phyloP scores from a whole-genome alignment of 2,329 filamentous ascomycete species.

The Talaromyces sp. region DNA sequence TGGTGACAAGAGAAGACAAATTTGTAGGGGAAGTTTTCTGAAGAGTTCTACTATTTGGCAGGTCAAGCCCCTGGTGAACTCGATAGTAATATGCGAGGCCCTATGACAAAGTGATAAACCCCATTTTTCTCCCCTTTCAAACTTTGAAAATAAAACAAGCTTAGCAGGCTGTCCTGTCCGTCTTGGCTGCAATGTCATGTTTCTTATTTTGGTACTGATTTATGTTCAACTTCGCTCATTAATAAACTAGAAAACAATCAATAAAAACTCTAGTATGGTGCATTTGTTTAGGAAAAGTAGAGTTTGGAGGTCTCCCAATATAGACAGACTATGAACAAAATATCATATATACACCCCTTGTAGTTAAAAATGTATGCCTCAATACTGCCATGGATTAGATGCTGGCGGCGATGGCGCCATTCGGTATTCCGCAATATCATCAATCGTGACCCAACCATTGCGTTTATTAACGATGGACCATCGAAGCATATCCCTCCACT shows the following conservation, averaged over 20 bases:
- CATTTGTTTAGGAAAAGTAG: background rate
- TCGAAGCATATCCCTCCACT: conserved; percentile 18
- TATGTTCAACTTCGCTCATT: background rate
- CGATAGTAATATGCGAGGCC: background rate
- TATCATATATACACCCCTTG: background rate
- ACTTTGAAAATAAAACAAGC: background rate
- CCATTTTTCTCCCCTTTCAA: background rate
- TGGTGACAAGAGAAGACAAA: background rate
- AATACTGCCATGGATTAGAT: background rate
- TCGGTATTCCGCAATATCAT: conserved; percentile 14
- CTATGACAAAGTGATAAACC: background rate
- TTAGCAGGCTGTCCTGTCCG: background rate
- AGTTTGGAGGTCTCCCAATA: background rate
- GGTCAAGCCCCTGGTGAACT: background rate
- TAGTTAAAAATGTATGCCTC: background rate
- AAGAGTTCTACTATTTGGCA: background rate
- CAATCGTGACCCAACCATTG: conserved; percentile 12
- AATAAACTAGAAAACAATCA: background rate
- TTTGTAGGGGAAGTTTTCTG: background rate
- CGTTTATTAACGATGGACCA: conserved; percentile 12
- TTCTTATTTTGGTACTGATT: background rate
- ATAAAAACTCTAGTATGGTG: background rate
- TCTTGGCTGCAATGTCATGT: background rate
- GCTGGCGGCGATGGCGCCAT: conserved; percentile 10
- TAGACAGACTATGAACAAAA: background rate